Evolutionary conservation across 208 protist species (phyloP).

Genomic region (Leishmania mexicana): DNA sequence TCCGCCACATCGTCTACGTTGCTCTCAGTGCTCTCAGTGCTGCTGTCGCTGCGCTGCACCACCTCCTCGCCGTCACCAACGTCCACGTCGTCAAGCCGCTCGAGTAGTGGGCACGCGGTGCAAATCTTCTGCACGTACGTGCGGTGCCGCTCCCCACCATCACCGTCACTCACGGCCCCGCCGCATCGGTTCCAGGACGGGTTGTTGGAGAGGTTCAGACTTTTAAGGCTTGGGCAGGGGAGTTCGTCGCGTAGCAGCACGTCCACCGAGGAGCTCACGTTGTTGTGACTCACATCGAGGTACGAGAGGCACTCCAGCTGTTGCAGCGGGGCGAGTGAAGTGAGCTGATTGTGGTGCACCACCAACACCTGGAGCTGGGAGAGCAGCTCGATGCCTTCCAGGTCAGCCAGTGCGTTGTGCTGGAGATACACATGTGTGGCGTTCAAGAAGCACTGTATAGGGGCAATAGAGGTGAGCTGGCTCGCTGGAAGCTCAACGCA

Average conservation of each 20-base stretch:
- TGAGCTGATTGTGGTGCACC: conserved; percentile 73
- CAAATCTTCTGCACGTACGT: conserved; percentile 19
- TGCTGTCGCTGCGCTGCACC: conserved; percentile 2
- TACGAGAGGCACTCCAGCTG: conserved; percentile 52
- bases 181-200: conserved; percentile 33
- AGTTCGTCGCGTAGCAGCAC: conserved; percentile 45
- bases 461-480: conserved; percentile 34
- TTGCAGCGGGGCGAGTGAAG: conserved; percentile 49
- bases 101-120: conserved; percentile 38
- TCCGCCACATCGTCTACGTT: not conserved
- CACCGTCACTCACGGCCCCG: not conserved
- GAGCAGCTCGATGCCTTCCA: conserved; percentile 73
- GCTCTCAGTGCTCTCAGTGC: not conserved
- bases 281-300: conserved; percentile 68
- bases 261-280: conserved; percentile 32
- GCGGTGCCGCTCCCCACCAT: not conserved
- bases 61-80: conserved; percentile 19
- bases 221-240: conserved; percentile 48
- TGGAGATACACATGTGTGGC: conserved; percentile 81
- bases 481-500: conserved; percentile 56
- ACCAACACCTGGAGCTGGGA: conserved; percentile 68
- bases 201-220: conserved; percentile 61
- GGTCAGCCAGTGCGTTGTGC: conserved; percentile 54
- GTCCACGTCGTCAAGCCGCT: conserved; percentile 48
- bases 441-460: conserved; percentile 72